phyloP scores from a whole-genome alignment of 2,329 filamentous ascomycete species.

The Leptoxyphium fumago region DNA sequence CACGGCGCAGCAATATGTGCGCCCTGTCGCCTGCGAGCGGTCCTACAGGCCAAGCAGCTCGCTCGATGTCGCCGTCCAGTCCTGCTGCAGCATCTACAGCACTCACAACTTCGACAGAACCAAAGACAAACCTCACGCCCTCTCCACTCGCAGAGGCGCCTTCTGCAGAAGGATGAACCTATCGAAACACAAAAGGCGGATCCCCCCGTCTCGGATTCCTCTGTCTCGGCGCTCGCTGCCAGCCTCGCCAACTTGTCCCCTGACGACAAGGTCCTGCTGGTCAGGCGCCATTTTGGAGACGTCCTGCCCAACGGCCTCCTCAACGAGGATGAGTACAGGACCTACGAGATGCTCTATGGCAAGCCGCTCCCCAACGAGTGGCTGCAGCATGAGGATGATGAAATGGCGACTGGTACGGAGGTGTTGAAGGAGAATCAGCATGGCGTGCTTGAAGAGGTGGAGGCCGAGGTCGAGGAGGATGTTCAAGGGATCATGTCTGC shows the following conservation, averaged over 20 bases:
- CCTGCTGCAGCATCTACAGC: neutral
- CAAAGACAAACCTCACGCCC: too few relatives aligned
- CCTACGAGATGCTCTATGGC: slow-evolving; percentile 75
- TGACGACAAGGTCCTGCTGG: slow-evolving; percentile 21
- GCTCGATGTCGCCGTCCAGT: slow-evolving; percentile 1
- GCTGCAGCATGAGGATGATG: slow-evolving; percentile 16
- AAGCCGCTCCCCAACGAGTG: slow-evolving; percentile 45
- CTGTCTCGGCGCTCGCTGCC: too few relatives aligned
- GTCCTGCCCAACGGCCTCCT: slow-evolving; percentile 59
- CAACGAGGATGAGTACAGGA: slow-evolving; percentile 50
- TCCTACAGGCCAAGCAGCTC: slow-evolving; percentile 7
- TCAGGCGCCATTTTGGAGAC: slow-evolving; percentile 63
- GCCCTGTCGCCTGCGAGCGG: slow-evolving; percentile 8
- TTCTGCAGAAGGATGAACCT: too few relatives aligned
- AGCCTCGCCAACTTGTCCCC: neutral
- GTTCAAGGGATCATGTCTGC: slow-evolving; percentile 18
- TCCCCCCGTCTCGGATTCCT: too few relatives aligned
- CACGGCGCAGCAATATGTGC: slow-evolving; percentile 1
- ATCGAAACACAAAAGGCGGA: too few relatives aligned
- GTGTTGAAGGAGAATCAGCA: slow-evolving; percentile 41
- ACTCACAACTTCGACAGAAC: too few relatives aligned
- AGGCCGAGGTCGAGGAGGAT: slow-evolving; percentile 28
- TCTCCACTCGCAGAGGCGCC: too few relatives aligned
- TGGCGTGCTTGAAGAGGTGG: slow-evolving; percentile 48
- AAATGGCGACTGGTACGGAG: slow-evolving; percentile 29